A percentile compares a stretch with the other conserved stretches of the same genome.
Evolutionary conservation across 768 basidiomycete species (phyloP).

Genomic region (Coprinopsis strossmayeri): DNA sequence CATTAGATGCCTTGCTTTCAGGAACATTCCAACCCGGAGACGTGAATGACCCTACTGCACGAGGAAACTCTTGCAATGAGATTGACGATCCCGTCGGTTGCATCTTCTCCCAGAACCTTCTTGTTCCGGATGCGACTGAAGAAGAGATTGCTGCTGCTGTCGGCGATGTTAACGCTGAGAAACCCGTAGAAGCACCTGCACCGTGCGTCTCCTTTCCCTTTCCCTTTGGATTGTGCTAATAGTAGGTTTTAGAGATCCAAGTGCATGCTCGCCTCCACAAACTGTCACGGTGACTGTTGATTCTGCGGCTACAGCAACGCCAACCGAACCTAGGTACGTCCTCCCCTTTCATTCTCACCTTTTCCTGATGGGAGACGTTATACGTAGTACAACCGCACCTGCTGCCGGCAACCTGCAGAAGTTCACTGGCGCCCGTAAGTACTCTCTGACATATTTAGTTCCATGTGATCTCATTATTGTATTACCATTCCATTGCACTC

Average conservation of each 20-base stretch:
- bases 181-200: neutral
- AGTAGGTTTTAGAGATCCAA: neutral
- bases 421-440: conserved; percentile 43
- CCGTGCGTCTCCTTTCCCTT: conserved; percentile 4
- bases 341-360: too few species aligned
- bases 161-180: conserved; percentile 20
- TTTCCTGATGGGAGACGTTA: too few species aligned
- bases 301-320: conserved; percentile 6
- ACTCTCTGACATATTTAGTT: neutral
- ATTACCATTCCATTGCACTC: too few species aligned
- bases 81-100: conserved; percentile 49
- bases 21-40: conserved; percentile 59
- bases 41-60: conserved; percentile 43
- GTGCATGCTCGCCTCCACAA: neutral
- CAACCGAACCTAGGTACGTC: neutral
- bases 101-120: conserved; percentile 56
- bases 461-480: too few species aligned
- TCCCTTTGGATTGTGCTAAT: neutral
- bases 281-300: conserved; percentile 15
- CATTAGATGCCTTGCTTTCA: conserved; percentile 47
- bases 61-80: conserved; percentile 51
- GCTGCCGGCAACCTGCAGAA: conserved; percentile 37
- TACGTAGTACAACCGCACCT: conserved; percentile 12
- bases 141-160: conserved; percentile 54
- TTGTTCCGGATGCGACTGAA: conserved; percentile 48